Base-by-base conservation (phyloP, 1,139 yeast species). In the Suzukiozyma palmioleophila region DNA sequence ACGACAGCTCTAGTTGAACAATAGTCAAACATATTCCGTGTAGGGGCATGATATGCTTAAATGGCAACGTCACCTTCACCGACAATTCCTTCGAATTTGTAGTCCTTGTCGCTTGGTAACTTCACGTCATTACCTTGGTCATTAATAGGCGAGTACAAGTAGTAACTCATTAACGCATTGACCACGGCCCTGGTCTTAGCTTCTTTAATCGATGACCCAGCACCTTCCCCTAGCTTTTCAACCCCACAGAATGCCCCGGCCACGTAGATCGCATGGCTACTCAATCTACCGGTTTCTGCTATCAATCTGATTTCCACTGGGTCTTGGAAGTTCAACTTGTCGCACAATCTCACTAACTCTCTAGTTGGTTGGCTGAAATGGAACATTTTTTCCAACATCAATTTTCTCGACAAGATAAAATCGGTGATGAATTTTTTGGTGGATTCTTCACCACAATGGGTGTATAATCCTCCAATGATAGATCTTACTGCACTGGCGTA, bases 131-230 rank as follows among this genome's bases (percentile, higher is more conserved):
- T 52, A 37, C 76, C 76, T 22, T 61, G 59, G 34, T 53, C 51
- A 44, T 75, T 70, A 36, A 84, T 64, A 15, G 97, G 97, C 46
- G 85, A 78, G 63, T 90, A 92, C 56, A 94, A 76, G 66, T 92
- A 92, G 82, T 95, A 92, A 43, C 87, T 79, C 75, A 89, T 81
- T 59, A 92, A 77, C 24, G 97, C 92, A 61, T 85, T 85, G 36
- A 89, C 94, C 37, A 89, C 87, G 25, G 97, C 94, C 60, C 96
- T 79, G 28, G 89, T 85, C 62, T 89, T 86, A 33, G 97, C 97
- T 65, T 92, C 98, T 49, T 76, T 78, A 51, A 92, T 69, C 34
- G 95, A 85, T n/a, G 94, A 73, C 36, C 97, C 99, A 53, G 85
- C 89, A 34, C 97, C 97, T 64, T 92, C 97, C 39, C 97, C 97